Evolutionary conservation across 441 rosid genomes (phyloP), one percentile per base, ranked within the genome.

Genomic region (Flueggea neowawraea): DNA sequence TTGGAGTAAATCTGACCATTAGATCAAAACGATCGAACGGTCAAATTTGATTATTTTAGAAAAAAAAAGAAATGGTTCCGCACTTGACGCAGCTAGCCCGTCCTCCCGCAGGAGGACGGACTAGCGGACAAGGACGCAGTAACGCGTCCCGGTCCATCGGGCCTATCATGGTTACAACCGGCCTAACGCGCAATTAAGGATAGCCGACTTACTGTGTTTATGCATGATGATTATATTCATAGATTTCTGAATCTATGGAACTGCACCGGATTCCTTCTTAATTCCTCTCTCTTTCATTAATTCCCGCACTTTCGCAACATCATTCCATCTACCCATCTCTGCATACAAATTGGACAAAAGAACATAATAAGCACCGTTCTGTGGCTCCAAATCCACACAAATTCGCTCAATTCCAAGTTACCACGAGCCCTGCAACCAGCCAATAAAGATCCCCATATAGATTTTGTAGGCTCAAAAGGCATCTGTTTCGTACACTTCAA

Each of bases 401-500:
- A 64, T 71, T 77, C 86, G 61, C 79, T 66, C 65, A 78, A 58
- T 31, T 80, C 84, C 69, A 77, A 69, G 54, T 69, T 78, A 8
- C 72, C 76, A 66, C 48, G 64, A 57, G 58, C 72, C 63, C 75
- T 77, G 68, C 76, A 75, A 48, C 77, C 75, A 50, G 56, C 52
- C 57, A 85, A 65, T 68, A 85, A 68, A 8, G 84, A 81, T 50
- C 81, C 85, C 78, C 85, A 72, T 75, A 85, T 80, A 54, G 82
- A 60, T 62, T 73, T 80, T 10, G 88, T 73, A 43, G 84, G 79
- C 75, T 70, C 70, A 16, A 75, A 82, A 58, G 84, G 78, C 83
- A 79, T 79, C 68, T 62, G 74, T 55, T 33, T 57, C 47, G 80
- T 70, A 49, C 71, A 36, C 36, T 65, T 61, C 16, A 82, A 77